Evolutionary conservation across 441 rosid genomes (phyloP).

Genomic region (Euphorbia celastroides): DNA sequence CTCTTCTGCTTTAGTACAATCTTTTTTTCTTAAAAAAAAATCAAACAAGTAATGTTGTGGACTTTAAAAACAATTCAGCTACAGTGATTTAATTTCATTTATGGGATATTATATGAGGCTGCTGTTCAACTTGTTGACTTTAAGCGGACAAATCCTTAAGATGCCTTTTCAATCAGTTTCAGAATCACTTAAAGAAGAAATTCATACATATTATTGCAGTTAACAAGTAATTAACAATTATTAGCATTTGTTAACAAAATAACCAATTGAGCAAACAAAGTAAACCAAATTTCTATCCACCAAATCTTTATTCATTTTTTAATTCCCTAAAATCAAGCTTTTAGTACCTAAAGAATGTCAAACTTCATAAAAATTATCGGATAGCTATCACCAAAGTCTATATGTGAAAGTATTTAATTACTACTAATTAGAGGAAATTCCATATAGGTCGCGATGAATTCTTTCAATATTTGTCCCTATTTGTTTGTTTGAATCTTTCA

Average conservation of each 20-base stretch:
- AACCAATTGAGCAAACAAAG: too few species aligned
- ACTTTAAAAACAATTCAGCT: too few species aligned
- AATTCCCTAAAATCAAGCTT: neutral
- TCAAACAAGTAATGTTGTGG: too few species aligned
- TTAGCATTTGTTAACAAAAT: too few species aligned
- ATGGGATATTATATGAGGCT: neutral
- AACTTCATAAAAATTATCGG: neutral
- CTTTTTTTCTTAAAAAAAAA: too few species aligned
- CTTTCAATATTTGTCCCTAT: neutral
- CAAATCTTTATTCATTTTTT: neutral
- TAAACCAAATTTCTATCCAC: conserved; percentile 3
- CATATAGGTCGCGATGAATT: neutral
- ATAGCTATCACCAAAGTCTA: neutral
- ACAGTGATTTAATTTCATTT: too few species aligned
- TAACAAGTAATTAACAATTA: too few species aligned
- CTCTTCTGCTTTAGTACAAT: too few species aligned
- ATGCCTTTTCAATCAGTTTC: neutral
- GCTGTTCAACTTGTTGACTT: conserved; percentile 2
- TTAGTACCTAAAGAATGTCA: conserved; percentile 4
- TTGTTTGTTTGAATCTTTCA: neutral
- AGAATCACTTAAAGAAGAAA: too few species aligned
- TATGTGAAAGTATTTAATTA: neutral
- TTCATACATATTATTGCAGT: too few species aligned
- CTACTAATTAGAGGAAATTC: neutral
- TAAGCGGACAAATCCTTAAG: too few species aligned